Conservation (phyloP, 2,329 filamentous ascomycete species). For the Xylaria sp. region DNA sequence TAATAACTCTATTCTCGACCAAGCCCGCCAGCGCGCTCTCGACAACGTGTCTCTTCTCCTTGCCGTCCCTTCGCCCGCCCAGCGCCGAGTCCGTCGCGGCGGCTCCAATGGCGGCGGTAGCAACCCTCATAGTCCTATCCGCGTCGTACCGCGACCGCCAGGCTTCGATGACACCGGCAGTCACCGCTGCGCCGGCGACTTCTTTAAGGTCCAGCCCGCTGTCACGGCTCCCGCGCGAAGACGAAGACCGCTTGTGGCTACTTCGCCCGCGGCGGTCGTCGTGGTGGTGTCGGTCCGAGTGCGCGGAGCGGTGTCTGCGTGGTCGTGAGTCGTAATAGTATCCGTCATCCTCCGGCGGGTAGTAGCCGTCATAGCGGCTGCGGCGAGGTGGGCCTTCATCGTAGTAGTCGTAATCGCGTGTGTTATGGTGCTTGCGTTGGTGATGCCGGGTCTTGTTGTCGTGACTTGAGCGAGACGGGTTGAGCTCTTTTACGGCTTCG, state of each 20-base stretch:
- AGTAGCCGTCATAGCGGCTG: conserved; percentile 11
- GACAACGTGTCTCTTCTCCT: conserved; percentile 31
- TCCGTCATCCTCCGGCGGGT: background rate
- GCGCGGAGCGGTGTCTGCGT: conserved; percentile 16
- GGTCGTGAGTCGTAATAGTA: background rate
- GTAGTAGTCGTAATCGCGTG: conserved; percentile 2
- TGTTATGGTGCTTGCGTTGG: conserved; percentile 3
- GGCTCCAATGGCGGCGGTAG: conserved; percentile 38
- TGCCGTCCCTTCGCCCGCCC: conserved; percentile 9
- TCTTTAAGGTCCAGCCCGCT: conserved; percentile 28
- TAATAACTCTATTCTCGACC: conserved; percentile 36
- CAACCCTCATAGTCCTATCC: conserved; percentile 30
- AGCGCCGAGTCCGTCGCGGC: conserved; percentile 36
- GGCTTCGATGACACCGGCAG: conserved; percentile 35
- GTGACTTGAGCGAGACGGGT: background rate
- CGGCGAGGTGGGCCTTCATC: conserved; percentile 8
- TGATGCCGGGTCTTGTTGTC: background rate
- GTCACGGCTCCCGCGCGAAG: background rate
- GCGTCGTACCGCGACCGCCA: conserved; percentile 32
- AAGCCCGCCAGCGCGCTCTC: conserved; percentile 37
- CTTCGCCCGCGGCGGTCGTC: conserved; percentile 4
- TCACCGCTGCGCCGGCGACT: conserved; percentile 34
- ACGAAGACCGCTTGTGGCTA: conserved; percentile 1
- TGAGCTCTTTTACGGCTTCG: conserved; percentile 4
- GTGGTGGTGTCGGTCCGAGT: conserved; percentile 7